phyloP scores from a whole-genome alignment of 805 yeast genomes.

The Lipomyces orientalis region DNA sequence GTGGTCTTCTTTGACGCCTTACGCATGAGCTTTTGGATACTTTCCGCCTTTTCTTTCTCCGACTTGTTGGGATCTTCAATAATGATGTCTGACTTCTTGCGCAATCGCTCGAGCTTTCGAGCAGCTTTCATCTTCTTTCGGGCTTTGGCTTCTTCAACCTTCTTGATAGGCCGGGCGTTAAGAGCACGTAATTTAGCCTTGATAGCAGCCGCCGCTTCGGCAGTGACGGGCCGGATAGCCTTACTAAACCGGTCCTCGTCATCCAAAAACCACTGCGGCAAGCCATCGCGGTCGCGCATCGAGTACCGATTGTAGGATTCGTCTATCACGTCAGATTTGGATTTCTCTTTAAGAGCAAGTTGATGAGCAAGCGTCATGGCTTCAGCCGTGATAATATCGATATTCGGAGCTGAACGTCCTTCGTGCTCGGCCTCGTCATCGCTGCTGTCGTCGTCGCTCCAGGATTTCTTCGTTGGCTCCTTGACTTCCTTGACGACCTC shows the following conservation, averaged over 20 bases:
- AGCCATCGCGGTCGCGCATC: constrained; percentile 85
- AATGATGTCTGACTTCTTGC: constrained; percentile 90
- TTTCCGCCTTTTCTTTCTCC: constrained; percentile 94
- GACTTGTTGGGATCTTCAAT: constrained; percentile 86
- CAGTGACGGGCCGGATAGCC: constrained; percentile 87
- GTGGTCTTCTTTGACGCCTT: constrained; percentile 66
- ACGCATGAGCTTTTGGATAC: constrained; percentile 83
- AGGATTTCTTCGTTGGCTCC: constrained; percentile 12
- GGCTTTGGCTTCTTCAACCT: constrained; percentile 97
- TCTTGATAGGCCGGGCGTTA: constrained; percentile 97
- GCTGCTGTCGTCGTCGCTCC: constrained; percentile 46
- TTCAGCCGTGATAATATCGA: constrained; percentile 88
- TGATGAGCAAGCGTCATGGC: constrained; percentile 99
- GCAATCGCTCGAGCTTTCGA: constrained; percentile 81
- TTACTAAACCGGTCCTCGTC: constrained; percentile 89
- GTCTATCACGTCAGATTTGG: constrained; percentile 82
- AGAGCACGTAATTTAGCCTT: constrained; percentile 77
- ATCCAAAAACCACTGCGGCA: constrained; percentile 97
- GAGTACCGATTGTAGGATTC: constrained; percentile 93
- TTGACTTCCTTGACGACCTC: constrained; percentile 28
- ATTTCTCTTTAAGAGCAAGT: constrained; percentile 80
- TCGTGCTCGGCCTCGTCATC: constrained; percentile 35
- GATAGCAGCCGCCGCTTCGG: constrained; percentile 84
- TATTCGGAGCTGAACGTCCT: constrained; percentile 50
- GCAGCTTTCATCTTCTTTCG: constrained; percentile 94